Base-by-base conservation (phyloP, 805 yeast species). In the Candida boleticola region DNA sequence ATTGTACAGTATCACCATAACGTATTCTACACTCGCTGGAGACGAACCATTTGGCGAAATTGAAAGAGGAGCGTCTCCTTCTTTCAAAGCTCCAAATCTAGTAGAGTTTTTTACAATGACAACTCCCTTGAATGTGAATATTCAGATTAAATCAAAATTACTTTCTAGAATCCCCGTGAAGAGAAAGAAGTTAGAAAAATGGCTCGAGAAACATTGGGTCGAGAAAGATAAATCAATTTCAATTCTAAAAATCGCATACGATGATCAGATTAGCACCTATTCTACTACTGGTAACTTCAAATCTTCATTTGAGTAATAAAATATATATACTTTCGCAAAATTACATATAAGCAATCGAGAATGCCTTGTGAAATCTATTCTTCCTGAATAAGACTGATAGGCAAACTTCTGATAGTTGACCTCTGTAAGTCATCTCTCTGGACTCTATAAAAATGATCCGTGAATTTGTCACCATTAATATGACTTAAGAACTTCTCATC, bases 401-500 rank as follows among this genome's bases (percentile, higher is more conserved):
- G 75, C 42, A 69, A 55, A 43, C 73, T 65, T 41, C 58, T 80
- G 38, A 93, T 92, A 41, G 80, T 78, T 2, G 97, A 87, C 48
- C 82, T 82, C 54, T 89, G 93, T 42, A 85, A 74, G 43, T 83
- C 85, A 60, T 89, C 89, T 58, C 99, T 74, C 49, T 77, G 77
- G 13, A 93, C 82, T 46, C 85, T 74, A 63, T 83, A 93, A 62
- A 86, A 93, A 57, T 85, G 89, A 58, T 89, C 97, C 9, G 96
- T 82, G 57, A 86, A 89, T 43, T 80, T 77, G 17, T 83, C 76
- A 0, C 97, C 97, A 60, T 85, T 82, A 83, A 93, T 89, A 57
- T 82, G 82, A 37, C 80, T 76, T 53, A 93, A 70, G 56, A 93
- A 93, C 53, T 85, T 84, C 61, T 92, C 97, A 63, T 93, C 99